These are phyloP conservation scores for Obba rivulosa DNA, from an alignment of 768 basidiomycete genomes.

Conservation along the genomic window DNA sequence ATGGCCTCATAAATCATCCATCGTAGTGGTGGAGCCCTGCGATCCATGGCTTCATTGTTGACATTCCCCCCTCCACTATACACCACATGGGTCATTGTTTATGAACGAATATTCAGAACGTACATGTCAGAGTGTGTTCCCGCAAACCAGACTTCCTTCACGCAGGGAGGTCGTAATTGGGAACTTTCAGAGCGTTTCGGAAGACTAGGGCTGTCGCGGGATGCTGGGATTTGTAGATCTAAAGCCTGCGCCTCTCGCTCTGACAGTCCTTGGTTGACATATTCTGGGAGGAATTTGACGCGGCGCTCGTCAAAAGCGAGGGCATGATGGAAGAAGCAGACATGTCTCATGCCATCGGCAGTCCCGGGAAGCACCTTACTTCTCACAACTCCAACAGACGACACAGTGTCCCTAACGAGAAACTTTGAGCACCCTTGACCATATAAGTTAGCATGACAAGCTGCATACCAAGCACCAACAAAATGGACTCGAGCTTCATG, in stretches of 20 bases:
- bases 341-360: conserved; percentile 2
- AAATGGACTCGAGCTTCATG: conserved; percentile 26
- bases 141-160: conserved; percentile 8
- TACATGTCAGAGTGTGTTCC: conserved; percentile 9
- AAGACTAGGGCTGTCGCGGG: neutral
- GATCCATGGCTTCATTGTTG: neutral
- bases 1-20: conserved; percentile 3
- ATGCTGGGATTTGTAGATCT: neutral
- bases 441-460: neutral
- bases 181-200: no score
- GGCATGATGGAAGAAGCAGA: conserved; percentile 24
- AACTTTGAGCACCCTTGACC: neutral
- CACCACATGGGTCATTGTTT: neutral
- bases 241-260: neutral
- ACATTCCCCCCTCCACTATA: neutral
- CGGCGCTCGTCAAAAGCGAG: conserved; percentile 23
- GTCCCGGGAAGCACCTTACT: conserved; percentile 9
- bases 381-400: conserved; percentile 17
- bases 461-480: conserved; percentile 27
- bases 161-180: neutral
- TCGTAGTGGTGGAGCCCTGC: neutral
- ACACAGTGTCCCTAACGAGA: conserved; percentile 15
- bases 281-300: conserved; percentile 22
- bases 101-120: neutral
- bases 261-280: neutral